phyloP scores from a whole-genome alignment of 2,329 filamentous ascomycete genomes.

The Gaeumannomyces sp. region DNA sequence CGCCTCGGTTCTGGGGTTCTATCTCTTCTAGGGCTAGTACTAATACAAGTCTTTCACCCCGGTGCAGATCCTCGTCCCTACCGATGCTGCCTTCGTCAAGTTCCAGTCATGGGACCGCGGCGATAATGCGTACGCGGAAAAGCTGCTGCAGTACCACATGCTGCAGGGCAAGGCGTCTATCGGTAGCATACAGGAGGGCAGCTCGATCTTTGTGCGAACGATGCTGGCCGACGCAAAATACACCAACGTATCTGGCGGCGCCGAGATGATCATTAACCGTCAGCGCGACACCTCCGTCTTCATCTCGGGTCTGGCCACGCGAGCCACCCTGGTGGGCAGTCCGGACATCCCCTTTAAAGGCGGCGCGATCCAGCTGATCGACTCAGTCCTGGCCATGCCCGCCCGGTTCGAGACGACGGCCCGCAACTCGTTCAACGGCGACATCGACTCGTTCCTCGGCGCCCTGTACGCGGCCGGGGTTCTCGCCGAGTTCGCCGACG shows the following conservation, averaged over 20 bases:
- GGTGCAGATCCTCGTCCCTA: constrained; percentile 47
- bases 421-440: constrained; percentile 24
- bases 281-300: constrained; percentile 33
- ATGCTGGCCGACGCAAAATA: constrained; percentile 35
- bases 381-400: constrained; percentile 45
- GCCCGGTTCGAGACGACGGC: constrained; percentile 29
- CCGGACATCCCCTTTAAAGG: constrained; percentile 41
- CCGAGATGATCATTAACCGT: constrained; percentile 40
- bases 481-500: constrained; percentile 34
- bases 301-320: constrained; percentile 33
- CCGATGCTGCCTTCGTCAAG: constrained; percentile 49
- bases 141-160: constrained; percentile 57
- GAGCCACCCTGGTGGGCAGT: constrained; percentile 33
- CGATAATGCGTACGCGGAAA: constrained; percentile 36
- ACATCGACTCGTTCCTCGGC: constrained; percentile 35
- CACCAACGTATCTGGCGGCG: constrained; percentile 44
- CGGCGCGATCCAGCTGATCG: constrained; percentile 45
- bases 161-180: constrained; percentile 43
- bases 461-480: constrained; percentile 31
- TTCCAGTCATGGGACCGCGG: constrained; percentile 43
- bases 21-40: not conserved
- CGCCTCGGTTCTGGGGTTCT: not conserved
- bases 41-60: too few species aligned
- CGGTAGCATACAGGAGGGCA: constrained; percentile 28
- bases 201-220: constrained; percentile 34